Evolutionary conservation across 2,329 filamentous ascomycete species (phyloP).

Genomic region (Colletotrichum sidae): DNA sequence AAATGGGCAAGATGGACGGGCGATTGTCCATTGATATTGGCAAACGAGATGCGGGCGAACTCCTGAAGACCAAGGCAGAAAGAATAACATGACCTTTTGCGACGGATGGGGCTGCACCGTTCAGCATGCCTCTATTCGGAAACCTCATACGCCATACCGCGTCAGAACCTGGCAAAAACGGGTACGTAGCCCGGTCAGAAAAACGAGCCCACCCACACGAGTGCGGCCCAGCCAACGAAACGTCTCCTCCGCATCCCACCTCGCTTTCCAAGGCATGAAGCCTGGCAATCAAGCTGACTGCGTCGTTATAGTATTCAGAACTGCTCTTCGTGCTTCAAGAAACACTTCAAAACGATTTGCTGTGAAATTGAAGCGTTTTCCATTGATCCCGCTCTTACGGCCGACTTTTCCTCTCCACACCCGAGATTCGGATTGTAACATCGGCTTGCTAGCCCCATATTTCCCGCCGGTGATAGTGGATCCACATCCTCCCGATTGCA

Average conservation of each 20-base stretch:
- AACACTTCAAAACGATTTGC: too few relatives aligned
- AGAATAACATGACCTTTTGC: background rate
- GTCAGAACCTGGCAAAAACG: conserved; percentile 29
- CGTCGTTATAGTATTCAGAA: too few relatives aligned
- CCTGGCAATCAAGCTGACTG: too few relatives aligned
- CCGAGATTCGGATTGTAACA: too few relatives aligned
- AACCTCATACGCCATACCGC: conserved; percentile 31
- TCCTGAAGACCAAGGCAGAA: background rate
- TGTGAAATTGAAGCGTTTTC: too few relatives aligned
- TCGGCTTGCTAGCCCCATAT: background rate
- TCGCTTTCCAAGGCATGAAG: background rate
- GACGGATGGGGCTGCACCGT: conserved; percentile 14
- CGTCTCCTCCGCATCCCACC: background rate
- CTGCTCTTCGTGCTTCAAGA: too few relatives aligned
- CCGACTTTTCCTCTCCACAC: too few relatives aligned
- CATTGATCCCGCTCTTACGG: too few relatives aligned
- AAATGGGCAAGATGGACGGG: too few relatives aligned
- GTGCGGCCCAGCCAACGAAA: background rate
- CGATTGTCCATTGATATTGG: background rate
- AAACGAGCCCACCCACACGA: background rate
- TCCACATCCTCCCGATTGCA: too few relatives aligned
- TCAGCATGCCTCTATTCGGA: conserved; percentile 35
- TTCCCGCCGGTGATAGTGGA: background rate
- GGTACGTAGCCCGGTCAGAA: conserved; percentile 22
- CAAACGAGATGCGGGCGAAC: background rate